These are phyloP conservation scores for Euphorbia neoarborescens DNA, from an alignment of 441 rosid species.

Conservation along the genomic window DNA sequence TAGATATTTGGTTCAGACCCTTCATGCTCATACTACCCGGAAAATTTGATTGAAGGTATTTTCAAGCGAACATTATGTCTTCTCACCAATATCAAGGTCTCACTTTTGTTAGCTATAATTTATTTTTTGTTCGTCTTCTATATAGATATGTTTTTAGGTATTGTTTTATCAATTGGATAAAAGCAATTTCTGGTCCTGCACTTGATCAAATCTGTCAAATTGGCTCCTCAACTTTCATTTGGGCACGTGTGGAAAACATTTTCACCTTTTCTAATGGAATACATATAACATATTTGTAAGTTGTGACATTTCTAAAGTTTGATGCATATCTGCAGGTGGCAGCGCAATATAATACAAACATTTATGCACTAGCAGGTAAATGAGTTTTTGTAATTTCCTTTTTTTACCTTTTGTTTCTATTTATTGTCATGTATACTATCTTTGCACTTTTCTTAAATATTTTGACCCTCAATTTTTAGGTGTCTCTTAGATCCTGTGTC, in stretches of 20 bases:
- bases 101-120: constrained; percentile 3
- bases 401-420: not conserved
- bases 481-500: too few species aligned
- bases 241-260: not conserved
- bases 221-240: not conserved
- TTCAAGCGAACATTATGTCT: constrained; percentile 76
- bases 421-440: not conserved
- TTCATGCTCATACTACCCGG: constrained; percentile 72
- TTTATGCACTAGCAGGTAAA: constrained; percentile 98
- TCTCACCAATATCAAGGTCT: constrained; percentile 77
- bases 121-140: not conserved
- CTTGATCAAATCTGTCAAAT: not conserved
- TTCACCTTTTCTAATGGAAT: not conserved
- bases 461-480: not conserved
- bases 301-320: not conserved
- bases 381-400: not conserved
- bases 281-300: not conserved
- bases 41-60: constrained; percentile 81
- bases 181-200: not conserved
- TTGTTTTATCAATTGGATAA: not conserved
- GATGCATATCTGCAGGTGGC: constrained; percentile 60
- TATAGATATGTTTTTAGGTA: not conserved
- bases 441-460: not conserved
- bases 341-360: constrained; percentile 85
- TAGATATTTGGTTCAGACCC: constrained; percentile 98